Conservation (phyloP, 441 rosid species). For the Geranium incanum region DNA sequence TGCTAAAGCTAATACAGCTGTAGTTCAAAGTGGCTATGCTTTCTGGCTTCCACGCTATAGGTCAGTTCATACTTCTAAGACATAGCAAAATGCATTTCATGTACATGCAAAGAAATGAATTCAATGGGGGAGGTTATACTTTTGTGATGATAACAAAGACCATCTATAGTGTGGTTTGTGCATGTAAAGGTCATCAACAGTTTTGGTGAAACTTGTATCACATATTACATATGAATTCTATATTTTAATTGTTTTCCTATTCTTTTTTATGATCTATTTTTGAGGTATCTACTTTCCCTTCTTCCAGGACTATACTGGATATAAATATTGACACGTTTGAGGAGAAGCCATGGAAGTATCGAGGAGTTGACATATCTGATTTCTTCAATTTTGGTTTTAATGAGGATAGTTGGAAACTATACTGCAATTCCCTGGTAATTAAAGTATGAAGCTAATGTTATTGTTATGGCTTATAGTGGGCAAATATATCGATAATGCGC, state of each 20-base stretch:
- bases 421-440: constrained; percentile 43
- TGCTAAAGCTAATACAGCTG: constrained; percentile 20
- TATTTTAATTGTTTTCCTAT: neutral
- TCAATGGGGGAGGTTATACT: neutral
- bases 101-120: constrained; percentile 5
- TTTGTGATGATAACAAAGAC: neutral
- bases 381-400: constrained; percentile 51
- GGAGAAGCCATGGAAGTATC: constrained; percentile 48
- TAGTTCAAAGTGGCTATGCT: constrained; percentile 32
- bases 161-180: neutral
- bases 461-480: constrained; percentile 1
- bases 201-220: neutral
- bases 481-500: neutral
- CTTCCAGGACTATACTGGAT: constrained; percentile 43
- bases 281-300: constrained; percentile 10
- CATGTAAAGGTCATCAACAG: neutral
- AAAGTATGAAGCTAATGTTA: neutral
- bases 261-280: constrained; percentile 4
- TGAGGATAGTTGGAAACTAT: constrained; percentile 49
- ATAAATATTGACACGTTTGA: constrained; percentile 38
- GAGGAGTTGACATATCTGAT: constrained; percentile 39
- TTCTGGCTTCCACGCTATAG: constrained; percentile 52
- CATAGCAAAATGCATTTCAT: constrained; percentile 1
- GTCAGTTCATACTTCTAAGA: constrained; percentile 33
- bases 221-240: neutral